These are phyloP conservation scores for Tricholoma hemisulphureum DNA, from an alignment of 768 basidiomycete genomes.

Conservation along the genomic window DNA sequence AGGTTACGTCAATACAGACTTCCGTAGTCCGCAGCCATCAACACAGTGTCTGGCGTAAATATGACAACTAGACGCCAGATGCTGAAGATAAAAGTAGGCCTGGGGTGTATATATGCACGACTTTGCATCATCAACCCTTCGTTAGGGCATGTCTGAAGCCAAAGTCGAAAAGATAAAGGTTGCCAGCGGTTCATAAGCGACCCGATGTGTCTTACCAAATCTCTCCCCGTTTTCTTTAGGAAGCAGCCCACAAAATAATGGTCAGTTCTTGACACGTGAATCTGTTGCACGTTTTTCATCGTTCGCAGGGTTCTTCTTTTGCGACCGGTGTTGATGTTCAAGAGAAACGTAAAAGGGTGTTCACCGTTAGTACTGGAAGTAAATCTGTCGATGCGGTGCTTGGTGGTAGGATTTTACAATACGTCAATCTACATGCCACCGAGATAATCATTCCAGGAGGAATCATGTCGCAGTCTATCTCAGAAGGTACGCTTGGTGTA, in stretches of 20 bases:
- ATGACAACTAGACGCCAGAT: conserved; percentile 91
- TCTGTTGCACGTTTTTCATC: conserved; percentile 1
- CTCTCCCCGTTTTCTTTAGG: conserved; percentile 44
- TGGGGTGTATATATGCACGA: conserved; percentile 17
- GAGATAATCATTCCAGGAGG: conserved; percentile 54
- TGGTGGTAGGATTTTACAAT: conserved; percentile 58
- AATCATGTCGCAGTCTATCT: conserved; percentile 88
- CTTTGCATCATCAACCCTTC: conserved; percentile 1
- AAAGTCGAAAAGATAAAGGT: conserved; percentile 98
- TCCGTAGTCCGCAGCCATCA: conserved; percentile 68
- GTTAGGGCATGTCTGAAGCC: conserved; percentile 90
- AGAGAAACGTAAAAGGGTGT: conserved; percentile 77
- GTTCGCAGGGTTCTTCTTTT: conserved; percentile 79
- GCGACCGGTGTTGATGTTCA: conserved; percentile 90
- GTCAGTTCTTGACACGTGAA: conserved; percentile 36
- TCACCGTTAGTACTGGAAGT: conserved; percentile 88
- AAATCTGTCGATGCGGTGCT: conserved; percentile 87
- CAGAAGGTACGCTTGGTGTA: conserved; percentile 59
- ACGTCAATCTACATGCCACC: background rate
- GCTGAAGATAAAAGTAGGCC: conserved; percentile 84
- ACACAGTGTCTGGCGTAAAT: conserved; percentile 83
- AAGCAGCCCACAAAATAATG: conserved; percentile 85
- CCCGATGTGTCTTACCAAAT: conserved; percentile 1
- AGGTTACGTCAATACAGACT: conserved; percentile 5
- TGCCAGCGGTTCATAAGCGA: background rate